Conservation (phyloP, 352 stramenopile species). For the Pythium monospermum region DNA sequence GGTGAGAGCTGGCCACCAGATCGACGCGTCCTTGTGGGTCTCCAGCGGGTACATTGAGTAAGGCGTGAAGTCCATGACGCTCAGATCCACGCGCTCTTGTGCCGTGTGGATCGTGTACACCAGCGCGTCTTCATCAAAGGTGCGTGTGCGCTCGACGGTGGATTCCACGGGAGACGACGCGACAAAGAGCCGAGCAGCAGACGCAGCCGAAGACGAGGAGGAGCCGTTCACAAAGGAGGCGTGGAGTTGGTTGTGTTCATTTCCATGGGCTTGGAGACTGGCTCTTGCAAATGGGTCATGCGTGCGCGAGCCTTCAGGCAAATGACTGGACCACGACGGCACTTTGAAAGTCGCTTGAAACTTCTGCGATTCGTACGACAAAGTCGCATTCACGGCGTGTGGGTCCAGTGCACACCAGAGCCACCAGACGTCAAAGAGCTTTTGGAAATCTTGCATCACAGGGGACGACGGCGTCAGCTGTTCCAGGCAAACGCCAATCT, state of each 20-base stretch:
- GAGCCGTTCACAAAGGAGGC: slow-evolving; percentile 17
- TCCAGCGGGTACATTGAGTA: slow-evolving; percentile 60
- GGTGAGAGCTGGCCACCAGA: slow-evolving; percentile 62
- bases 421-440: slow-evolving; percentile 76
- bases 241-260: slow-evolving; percentile 52
- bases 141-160: slow-evolving; percentile 37
- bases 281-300: slow-evolving; percentile 48
- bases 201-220: too few species aligned
- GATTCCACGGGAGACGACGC: slow-evolving; percentile 56
- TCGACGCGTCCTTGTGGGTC: slow-evolving; percentile 33
- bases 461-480: slow-evolving; percentile 27
- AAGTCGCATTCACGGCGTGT: slow-evolving; percentile 13
- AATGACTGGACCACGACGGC: slow-evolving; percentile 50
- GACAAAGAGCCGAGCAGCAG: slow-evolving; percentile 55
- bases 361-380: slow-evolving; percentile 44
- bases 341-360: slow-evolving; percentile 59
- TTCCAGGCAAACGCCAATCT: slow-evolving; percentile 67
- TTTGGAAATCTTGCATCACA: slow-evolving; percentile 49
- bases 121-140: slow-evolving; percentile 67
- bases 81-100: slow-evolving; percentile 49
- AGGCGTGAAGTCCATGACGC: slow-evolving; percentile 79
- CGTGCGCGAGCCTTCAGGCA: slow-evolving; percentile 26
- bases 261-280: slow-evolving; percentile 35
- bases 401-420: slow-evolving; percentile 38
- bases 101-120: slow-evolving; percentile 70